Evolutionary conservation across 73 alveolate genomes (phyloP).

Genomic region (Paramecium pentaurelia): DNA sequence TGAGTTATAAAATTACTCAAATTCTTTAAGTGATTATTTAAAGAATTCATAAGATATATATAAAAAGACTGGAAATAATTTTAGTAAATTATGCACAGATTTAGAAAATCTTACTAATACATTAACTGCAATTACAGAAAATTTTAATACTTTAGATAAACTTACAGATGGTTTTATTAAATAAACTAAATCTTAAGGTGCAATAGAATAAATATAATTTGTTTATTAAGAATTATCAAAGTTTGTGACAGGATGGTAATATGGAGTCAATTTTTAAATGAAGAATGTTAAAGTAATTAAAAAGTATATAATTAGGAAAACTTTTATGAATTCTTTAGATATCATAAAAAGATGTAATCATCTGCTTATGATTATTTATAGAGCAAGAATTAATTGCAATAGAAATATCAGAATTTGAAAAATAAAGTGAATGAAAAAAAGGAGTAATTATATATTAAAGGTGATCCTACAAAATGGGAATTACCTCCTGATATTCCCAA

Average conservation of each 20-base stretch:
- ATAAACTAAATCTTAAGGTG: constrained; percentile 28
- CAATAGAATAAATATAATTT: not conserved
- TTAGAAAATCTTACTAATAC: not conserved
- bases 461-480: constrained; percentile 48
- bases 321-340: constrained; percentile 41
- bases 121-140: not conserved
- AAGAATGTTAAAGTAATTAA: not conserved
- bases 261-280: not conserved
- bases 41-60: constrained; percentile 1
- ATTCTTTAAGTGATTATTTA: not conserved
- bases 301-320: not conserved
- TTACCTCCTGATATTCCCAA: constrained; percentile 51
- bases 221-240: constrained; percentile 22
- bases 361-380: not conserved
- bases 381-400: not conserved
- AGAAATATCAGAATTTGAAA: not conserved
- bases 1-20: not conserved
- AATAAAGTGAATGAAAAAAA: not conserved
- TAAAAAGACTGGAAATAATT: not conserved
- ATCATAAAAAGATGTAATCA: constrained; percentile 4
- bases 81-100: not conserved
- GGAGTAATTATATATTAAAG: not conserved
- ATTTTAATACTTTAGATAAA: not conserved
- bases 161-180: not conserved
- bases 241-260: constrained; percentile 25